Base-by-base conservation (phyloP, 179 eudicot species). In the Sideroxylon spinosum region DNA sequence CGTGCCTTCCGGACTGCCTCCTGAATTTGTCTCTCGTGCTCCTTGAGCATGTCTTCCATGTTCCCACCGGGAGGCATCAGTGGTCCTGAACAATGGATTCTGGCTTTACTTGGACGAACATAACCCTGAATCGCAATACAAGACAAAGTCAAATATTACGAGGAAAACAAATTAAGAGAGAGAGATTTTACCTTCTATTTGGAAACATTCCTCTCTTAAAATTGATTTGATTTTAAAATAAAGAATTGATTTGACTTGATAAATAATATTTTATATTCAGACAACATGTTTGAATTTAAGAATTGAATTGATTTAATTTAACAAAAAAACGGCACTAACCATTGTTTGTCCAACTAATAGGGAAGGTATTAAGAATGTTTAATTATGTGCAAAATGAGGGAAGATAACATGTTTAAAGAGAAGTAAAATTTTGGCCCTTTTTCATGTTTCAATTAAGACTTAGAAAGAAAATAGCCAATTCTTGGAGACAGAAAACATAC, bases 11-110 rank as follows among this genome's bases (percentile, higher is more conserved):
- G 88, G 62, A 96, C 97, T 9, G 99, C 99, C 50, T 87, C 94
- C 84, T 94, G 99, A 74, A 96, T 96, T 76, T 90, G 97, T 79
- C 88, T 86, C 71, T 96, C 98, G 56, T 96, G 99, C 81, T 94
- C 97, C 85, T 89, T 94, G n/a, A 96, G 83, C 98, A 96, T 92
- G 57, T 96, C 99, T 70, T 92, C 99, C 74, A 94, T 84, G 87
- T 82, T 94, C 62, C 95, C 97, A 3, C 97, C 93, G 0, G 92
- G 90, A 53, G 98, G 97, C 84, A 96, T 77, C 78, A 96, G 70
- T 29, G 98, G 99, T 77, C 98, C 97, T 7, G 97, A 96, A 83
- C 75, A 91, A 78, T 83, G 91, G 25, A 96, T 90, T 76, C 97
- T 88, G 82, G 77, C 89, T 73, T 78, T 90, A 88, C 85, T 1